These are phyloP conservation scores for Metarhizium guizhouense DNA, from an alignment of 2,329 filamentous ascomycete genomes.

Conservation along the genomic window DNA sequence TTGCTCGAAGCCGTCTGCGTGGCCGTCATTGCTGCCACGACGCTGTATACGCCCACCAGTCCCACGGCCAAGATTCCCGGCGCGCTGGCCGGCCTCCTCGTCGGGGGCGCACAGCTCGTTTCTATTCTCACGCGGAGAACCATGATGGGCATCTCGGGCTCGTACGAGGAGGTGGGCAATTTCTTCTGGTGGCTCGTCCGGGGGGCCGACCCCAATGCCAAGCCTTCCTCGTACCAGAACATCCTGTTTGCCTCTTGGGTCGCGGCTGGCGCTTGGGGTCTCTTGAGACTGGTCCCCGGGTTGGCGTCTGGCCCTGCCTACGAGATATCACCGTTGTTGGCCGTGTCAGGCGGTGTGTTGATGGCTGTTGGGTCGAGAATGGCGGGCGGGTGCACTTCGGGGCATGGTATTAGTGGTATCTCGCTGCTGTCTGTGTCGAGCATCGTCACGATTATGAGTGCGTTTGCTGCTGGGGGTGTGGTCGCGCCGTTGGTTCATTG, in stretches of 20 bases:
- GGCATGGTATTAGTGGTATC: slow-evolving; percentile 61
- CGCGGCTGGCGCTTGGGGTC: slow-evolving; percentile 33
- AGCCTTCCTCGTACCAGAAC: slow-evolving; percentile 29
- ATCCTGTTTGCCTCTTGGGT: slow-evolving; percentile 46
- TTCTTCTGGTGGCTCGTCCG: slow-evolving; percentile 37
- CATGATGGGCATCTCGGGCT: slow-evolving; percentile 51
- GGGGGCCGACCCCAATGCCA: slow-evolving; percentile 15
- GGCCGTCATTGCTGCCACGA: slow-evolving; percentile 29
- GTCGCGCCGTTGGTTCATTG: slow-evolving; percentile 20
- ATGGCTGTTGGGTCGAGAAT: slow-evolving; percentile 53
- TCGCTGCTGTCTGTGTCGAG: slow-evolving; percentile 54
- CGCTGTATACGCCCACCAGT: slow-evolving; percentile 21
- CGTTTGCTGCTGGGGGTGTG: slow-evolving; percentile 43
- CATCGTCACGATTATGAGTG: slow-evolving; percentile 48
- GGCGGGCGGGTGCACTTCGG: slow-evolving; percentile 59
- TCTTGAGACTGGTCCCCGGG: slow-evolving; percentile 24
- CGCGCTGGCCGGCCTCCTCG: slow-evolving; percentile 47
- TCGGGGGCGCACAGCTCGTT: slow-evolving; percentile 48
- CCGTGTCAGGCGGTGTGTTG: slow-evolving; percentile 43
- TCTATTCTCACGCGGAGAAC: slow-evolving; percentile 43
- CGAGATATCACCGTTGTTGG: slow-evolving; percentile 27
- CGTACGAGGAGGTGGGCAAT: slow-evolving; percentile 52
- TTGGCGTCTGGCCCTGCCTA: slow-evolving; percentile 16
- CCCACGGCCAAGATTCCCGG: slow-evolving; percentile 26
- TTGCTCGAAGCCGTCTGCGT: slow-evolving; percentile 34